Evolutionary conservation across 441 rosid genomes (phyloP).

Genomic region (Eugenia klotzschiana): DNA sequence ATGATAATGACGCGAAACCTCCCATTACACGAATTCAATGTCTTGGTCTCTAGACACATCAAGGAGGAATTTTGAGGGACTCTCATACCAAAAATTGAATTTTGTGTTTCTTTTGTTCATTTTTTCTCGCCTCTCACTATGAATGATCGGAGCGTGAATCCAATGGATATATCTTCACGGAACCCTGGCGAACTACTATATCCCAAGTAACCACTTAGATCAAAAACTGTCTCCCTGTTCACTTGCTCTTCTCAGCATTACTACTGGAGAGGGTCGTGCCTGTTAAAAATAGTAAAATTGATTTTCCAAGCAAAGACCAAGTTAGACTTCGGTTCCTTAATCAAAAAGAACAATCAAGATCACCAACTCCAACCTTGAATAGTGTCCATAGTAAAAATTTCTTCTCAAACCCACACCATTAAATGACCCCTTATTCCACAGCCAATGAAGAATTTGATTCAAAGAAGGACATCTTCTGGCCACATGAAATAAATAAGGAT

Average conservation of each 20-base stretch:
- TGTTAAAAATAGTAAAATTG: background rate
- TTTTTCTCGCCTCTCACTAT: background rate
- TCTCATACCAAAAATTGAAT: background rate
- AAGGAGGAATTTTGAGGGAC: background rate
- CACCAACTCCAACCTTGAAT: too few relatives aligned
- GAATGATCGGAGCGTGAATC: background rate
- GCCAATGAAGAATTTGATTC: too few relatives aligned
- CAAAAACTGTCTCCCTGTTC: background rate
- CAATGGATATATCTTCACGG: background rate
- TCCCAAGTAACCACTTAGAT: background rate
- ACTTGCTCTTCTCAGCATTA: background rate
- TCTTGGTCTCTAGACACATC: background rate
- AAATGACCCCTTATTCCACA: too few relatives aligned
- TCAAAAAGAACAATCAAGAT: too few relatives aligned
- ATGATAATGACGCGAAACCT: background rate
- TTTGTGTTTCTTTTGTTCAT: background rate
- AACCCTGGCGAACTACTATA: background rate
- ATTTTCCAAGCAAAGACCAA: background rate
- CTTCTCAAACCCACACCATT: too few relatives aligned
- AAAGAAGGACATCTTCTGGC: background rate
- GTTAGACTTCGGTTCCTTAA: background rate
- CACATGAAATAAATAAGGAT: background rate
- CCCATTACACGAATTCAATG: background rate
- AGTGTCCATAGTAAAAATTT: too few relatives aligned
- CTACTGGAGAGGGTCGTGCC: background rate